These are phyloP conservation scores for Phytophthora hibernalis DNA, from an alignment of 352 stramenopile genomes.

Conservation along the genomic window DNA sequence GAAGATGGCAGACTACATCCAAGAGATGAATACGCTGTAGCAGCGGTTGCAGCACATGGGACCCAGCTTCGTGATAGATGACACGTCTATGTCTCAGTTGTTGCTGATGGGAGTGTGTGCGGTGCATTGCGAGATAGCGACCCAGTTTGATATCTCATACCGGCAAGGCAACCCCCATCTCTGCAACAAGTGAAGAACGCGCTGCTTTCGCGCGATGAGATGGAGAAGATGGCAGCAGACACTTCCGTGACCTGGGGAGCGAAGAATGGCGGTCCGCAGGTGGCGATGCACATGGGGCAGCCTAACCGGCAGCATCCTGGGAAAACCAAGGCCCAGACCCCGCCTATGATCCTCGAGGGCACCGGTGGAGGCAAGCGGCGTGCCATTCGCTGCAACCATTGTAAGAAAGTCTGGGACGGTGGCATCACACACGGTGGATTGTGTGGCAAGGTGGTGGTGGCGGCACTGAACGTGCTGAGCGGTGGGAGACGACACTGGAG, in stretches of 20 bases:
- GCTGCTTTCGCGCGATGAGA: background rate
- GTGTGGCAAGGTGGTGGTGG: background rate
- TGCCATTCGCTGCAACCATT: slow-evolving; percentile 3
- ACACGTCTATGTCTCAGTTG: slow-evolving; percentile 1
- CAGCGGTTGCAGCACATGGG: slow-evolving; percentile 1
- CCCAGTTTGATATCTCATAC: slow-evolving; percentile 1
- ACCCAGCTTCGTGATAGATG: background rate
- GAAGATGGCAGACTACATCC: slow-evolving; percentile 5
- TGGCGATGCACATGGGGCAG: slow-evolving; percentile 1
- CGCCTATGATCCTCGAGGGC: too few species aligned
- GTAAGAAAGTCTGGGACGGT: background rate
- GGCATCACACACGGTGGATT: background rate
- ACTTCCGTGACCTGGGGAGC: background rate
- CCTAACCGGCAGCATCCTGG: background rate
- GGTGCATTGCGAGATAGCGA: background rate
- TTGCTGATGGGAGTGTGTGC: slow-evolving; percentile 4
- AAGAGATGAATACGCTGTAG: slow-evolving; percentile 1
- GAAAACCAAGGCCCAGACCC: background rate
- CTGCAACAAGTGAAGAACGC: slow-evolving; percentile 1
- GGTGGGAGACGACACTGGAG: background rate
- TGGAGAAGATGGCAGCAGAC: background rate
- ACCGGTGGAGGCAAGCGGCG: slow-evolving; percentile 1
- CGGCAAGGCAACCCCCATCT: background rate
- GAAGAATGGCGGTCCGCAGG: background rate
- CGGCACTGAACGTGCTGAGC: background rate